Conservation (phyloP, 768 basidiomycete species). For the Tremella mesenterica region DNA sequence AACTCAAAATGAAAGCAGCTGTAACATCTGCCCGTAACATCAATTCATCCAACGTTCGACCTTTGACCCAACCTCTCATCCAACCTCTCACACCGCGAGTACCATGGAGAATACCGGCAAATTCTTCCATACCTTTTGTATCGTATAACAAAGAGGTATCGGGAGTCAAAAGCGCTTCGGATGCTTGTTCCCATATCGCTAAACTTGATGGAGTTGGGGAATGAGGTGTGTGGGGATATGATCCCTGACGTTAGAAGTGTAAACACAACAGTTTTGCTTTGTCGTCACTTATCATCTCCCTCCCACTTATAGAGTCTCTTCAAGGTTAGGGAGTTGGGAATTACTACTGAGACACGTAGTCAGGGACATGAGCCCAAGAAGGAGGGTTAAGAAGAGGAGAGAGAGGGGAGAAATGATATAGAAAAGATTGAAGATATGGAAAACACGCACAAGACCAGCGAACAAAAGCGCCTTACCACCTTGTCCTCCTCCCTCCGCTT, state of each 20-base stretch:
- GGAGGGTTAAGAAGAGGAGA: too few species aligned
- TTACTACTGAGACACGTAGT: too few species aligned
- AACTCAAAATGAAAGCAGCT: constrained; percentile 39
- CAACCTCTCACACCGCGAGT: constrained; percentile 20
- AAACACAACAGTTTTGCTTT: not conserved
- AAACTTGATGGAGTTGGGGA: constrained; percentile 34
- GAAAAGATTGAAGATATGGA: too few species aligned
- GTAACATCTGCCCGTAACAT: constrained; percentile 38
- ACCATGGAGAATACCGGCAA: constrained; percentile 14
- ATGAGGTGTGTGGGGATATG: constrained; percentile 40
- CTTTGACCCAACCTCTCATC: constrained; percentile 40
- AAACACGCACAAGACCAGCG: constrained; percentile 39
- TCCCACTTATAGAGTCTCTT: too few species aligned
- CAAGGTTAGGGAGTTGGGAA: too few species aligned
- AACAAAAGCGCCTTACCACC: constrained; percentile 32
- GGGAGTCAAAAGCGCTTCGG: constrained; percentile 33
- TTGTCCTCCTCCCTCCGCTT: constrained; percentile 4
- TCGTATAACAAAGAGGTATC: constrained; percentile 34
- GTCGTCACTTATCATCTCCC: too few species aligned
- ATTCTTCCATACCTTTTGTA: constrained; percentile 32
- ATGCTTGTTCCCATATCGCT: constrained; percentile 37
- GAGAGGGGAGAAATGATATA: too few species aligned
- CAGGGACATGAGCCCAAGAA: too few species aligned
- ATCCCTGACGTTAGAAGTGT: constrained; percentile 28
- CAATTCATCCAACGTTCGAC: constrained; percentile 35